Base-by-base conservation (phyloP, 768 basidiomycete genomes). In the Leccinum longicurvipes region DNA sequence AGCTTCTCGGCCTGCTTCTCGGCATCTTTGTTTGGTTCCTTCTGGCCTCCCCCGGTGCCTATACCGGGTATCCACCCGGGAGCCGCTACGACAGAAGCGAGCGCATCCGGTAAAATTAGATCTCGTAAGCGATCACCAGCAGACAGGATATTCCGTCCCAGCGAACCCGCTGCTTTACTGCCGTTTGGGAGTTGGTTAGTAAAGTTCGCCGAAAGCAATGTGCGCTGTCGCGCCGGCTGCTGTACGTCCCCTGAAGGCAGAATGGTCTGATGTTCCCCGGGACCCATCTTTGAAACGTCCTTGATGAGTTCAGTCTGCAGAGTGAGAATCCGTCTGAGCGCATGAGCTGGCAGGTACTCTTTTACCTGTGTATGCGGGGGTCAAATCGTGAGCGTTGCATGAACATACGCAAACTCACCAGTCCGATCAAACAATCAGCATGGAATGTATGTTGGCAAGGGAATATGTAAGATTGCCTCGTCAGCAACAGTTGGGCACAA, bases 381-480 rank as follows among this genome's bases (percentile, higher is more conserved):
- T 61, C 36, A 53, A 48, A 41, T 32, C 27, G 24, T 3, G 29
- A 25, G 3, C 11, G 25, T 27, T n/a, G 15, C 34, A 47, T 47
- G 24, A 28, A 48, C 27, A 55, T 28, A 42, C 24, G 8, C 24
- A 53, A 57, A 75, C 92, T 67, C 66, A 98, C 97, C 81, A 97
- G 77, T 25, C 87, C 85, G 69, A 99, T 94, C 52, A 98, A 77
- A 74, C 97, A 98, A 69, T 99, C 96, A 6, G 93, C 93, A 73
- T 98, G 97, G 82, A 98, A 98, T 15, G 86, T 83, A 70, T 99
- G 97, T 64, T 94, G 92, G 72, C 97, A 98, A 44, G 97, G 97
- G 74, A 99, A 99, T 47, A 96, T 93, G 72, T 99, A 99, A 71
- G 98, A 98, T 66, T 98, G 96, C 61, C 96, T 78, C 23, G 85